Evolutionary conservation across 768 basidiomycete species (phyloP).

Genomic region (Boletus tylopilopsis): DNA sequence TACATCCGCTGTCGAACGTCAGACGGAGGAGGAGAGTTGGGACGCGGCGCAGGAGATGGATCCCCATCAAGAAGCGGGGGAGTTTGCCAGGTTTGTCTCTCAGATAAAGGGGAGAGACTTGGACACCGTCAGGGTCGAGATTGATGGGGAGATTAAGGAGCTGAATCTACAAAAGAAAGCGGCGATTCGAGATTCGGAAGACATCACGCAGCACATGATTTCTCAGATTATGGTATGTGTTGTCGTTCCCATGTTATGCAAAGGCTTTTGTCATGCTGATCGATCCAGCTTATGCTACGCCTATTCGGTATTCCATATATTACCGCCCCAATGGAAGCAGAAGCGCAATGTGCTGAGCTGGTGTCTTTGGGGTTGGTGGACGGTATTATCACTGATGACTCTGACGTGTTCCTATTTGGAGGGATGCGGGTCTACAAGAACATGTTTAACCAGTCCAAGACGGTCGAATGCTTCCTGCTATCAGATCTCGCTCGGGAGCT

Average conservation of each 20-base stretch:
- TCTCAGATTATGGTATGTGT: slow-evolving; percentile 67
- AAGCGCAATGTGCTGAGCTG: slow-evolving; percentile 96
- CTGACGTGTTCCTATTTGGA: slow-evolving; percentile 97
- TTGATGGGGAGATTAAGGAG: slow-evolving; percentile 84
- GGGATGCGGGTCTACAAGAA: slow-evolving; percentile 96
- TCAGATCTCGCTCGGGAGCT: slow-evolving; percentile 85
- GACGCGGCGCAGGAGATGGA: slow-evolving; percentile 89
- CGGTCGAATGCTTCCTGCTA: slow-evolving; percentile 91
- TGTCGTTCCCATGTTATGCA: neutral
- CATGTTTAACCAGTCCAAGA: slow-evolving; percentile 99
- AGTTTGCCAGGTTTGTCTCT: slow-evolving; percentile 90
- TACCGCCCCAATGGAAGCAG: slow-evolving; percentile 99
- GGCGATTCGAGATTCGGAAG: slow-evolving; percentile 91
- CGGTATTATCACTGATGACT: slow-evolving; percentile 98
- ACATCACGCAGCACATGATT: slow-evolving; percentile 93
- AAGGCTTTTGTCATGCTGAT: slow-evolving; percentile 7
- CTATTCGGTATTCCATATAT: slow-evolving; percentile 98
- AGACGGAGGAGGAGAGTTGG: slow-evolving; percentile 47
- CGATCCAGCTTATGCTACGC: slow-evolving; percentile 72
- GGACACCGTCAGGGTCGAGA: slow-evolving; percentile 78
- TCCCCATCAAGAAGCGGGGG: slow-evolving; percentile 71
- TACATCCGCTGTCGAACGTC: slow-evolving; percentile 18
- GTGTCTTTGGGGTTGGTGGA: slow-evolving; percentile 84
- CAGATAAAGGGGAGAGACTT: slow-evolving; percentile 86
- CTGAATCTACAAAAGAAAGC: slow-evolving; percentile 82